Base-by-base conservation (phyloP, 495 filamentous ascomycete species). In the Lentithecium fluviatile region DNA sequence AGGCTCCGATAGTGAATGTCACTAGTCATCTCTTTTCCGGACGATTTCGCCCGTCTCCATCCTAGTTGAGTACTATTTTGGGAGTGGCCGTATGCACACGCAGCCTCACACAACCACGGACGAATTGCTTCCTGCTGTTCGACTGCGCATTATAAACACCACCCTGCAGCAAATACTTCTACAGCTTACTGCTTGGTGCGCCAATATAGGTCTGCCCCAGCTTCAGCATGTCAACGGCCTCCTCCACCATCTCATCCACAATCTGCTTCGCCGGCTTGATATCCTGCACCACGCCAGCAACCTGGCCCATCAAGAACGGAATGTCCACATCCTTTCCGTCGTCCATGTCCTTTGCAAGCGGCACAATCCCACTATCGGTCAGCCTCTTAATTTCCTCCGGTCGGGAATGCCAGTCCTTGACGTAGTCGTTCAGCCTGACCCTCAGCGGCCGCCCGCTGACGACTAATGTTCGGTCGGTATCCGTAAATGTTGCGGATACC, bases 251-350 rank as follows among this genome's bases (percentile, higher is more conserved):
- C 69, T 92, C 88, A 55, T 82, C 82, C 19, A 97, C 84, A 74
- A 97, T 95, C 66, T 82, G 78, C 45, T 77, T 82, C 0, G 93
- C 93, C 1, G 93, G 91, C 75, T 89, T 82, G 40, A 97, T 80
- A 48, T 86, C 81, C 38, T 75, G 71, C 24, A 97, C 84, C 10
- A 82, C 77, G 1, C 87, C 93, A 0, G 90, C 88, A 15, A 96
- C 91, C 77, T 95, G 89, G n/a, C 91, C 91, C 91, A 96, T 96
- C 64, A 96, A 64, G 73, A 90, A 91, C 26, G 91, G 91, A 56
- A 86, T 77, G 69, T 95, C 90, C 37, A 94, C 75, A 59, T 94
- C 89, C 53, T 82, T 83, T 19, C 77, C 80, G 5, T 86, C 88
- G 45, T 93, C 88, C 71, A 95, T 73, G 74, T 96, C 91, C 70